Evolutionary conservation across 495 filamentous ascomycete species (phyloP).

Genomic region (Hypoxylon intermedium): DNA sequence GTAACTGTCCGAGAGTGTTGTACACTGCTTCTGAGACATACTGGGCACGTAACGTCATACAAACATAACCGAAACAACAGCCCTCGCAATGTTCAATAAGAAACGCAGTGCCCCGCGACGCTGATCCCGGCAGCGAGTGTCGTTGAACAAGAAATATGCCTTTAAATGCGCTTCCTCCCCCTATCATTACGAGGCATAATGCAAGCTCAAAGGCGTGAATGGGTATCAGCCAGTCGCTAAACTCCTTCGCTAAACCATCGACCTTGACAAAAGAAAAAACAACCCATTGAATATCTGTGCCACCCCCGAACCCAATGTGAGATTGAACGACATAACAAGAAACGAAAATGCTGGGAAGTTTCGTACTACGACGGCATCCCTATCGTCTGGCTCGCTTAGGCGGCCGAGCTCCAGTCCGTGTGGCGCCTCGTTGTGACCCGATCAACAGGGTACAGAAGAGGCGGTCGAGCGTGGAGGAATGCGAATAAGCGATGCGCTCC

Average conservation of each 20-base stretch:
- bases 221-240: conserved; percentile 42
- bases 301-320: conserved; percentile 4
- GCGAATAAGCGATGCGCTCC: conserved; percentile 6
- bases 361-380: conserved; percentile 4
- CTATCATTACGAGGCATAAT: conserved; percentile 35
- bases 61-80: conserved; percentile 27
- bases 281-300: conserved; percentile 16
- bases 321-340: conserved; percentile 36
- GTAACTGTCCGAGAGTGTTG: conserved; percentile 13
- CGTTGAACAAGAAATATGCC: conserved; percentile 37
- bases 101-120: conserved; percentile 27
- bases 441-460: conserved; percentile 31
- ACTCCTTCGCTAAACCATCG: conserved; percentile 40
- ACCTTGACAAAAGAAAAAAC: conserved; percentile 51
- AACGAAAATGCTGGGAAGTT: conserved; percentile 28
- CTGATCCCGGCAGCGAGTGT: conserved; percentile 40
- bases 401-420: conserved; percentile 42
- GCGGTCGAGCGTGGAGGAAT: conserved; percentile 28
- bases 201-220: conserved; percentile 40
- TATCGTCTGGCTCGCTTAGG: conserved; percentile 37
- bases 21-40: conserved; percentile 12
- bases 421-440: conserved; percentile 25
- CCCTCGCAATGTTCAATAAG: conserved; percentile 19
- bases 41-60: conserved; percentile 16
- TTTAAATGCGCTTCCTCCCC: conserved; percentile 15